Conservation (phyloP, 2,329 filamentous ascomycete genomes). For the Clonostachys solani region DNA sequence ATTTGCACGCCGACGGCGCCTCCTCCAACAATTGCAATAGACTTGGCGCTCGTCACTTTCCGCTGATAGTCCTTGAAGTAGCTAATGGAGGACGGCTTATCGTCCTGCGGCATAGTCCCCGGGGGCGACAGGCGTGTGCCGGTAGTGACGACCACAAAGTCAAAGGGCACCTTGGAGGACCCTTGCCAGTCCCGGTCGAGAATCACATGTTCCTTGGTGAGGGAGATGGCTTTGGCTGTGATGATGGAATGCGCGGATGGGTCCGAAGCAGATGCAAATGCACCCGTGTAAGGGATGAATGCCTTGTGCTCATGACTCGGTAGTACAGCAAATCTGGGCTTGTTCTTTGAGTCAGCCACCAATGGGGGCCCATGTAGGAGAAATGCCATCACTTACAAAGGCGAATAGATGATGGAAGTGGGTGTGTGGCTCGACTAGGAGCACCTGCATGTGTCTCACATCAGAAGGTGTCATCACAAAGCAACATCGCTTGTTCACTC, state of each 20-base stretch:
- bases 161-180: slow-evolving; percentile 35
- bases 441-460: too few species aligned
- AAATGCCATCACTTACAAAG: too few species aligned
- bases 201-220: slow-evolving; percentile 31
- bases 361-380: too few species aligned
- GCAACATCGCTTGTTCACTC: too few species aligned
- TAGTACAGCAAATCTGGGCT: slow-evolving; percentile 55
- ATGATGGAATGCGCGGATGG: slow-evolving; percentile 29
- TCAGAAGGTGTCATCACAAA: too few species aligned
- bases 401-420: slow-evolving; percentile 59
- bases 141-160: slow-evolving; percentile 53
- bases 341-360: not conserved
- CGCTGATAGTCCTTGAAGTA: slow-evolving; percentile 37
- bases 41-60: slow-evolving; percentile 32
- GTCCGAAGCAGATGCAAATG: slow-evolving; percentile 25
- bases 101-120: slow-evolving; percentile 29
- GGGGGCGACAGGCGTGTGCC: slow-evolving; percentile 49
- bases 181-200: slow-evolving; percentile 5
- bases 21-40: slow-evolving; percentile 49
- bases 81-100: slow-evolving; percentile 28
- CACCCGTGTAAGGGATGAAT: slow-evolving; percentile 53
- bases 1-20: slow-evolving; percentile 60
- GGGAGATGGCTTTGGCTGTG: slow-evolving; percentile 30
- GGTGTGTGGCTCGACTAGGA: slow-evolving; percentile 51
- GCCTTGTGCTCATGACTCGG: slow-evolving; percentile 50